Base-by-base conservation (phyloP, 2,329 filamentous ascomycete species). In the Pseudogymnoascus sp. region DNA sequence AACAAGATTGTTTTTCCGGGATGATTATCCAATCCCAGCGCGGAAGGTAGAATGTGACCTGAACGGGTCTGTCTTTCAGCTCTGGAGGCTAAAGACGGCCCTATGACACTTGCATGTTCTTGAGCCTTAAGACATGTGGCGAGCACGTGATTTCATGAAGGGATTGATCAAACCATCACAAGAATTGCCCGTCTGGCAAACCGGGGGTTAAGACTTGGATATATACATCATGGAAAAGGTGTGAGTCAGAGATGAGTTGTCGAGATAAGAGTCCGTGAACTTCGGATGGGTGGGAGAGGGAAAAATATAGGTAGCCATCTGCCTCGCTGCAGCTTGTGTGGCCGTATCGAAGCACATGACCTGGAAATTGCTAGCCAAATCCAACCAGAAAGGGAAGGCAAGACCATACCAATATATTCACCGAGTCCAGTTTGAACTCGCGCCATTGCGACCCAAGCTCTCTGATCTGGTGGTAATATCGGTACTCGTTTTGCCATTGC, bases 391-490 rank as follows among this genome's bases (percentile, higher is more conserved):
- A 54, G 47, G 47, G 47, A 54, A 54, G 47, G 47, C 47, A 54
- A 54, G 47, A 7, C 47, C 47, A 54, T 54, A 54, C 47, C 47
- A 54, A 54, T 54, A 54, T 54, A 20, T 54, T 54, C 47, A 54
- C 47, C 47, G 28, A 54, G 28, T 2, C 28, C 47, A 54, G 47
- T 30, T 36, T 54, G 47, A 54, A 54, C 47, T 54, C 47, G 47
- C 47, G 47, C 47, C 47, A 20, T 54, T 54, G 47, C 47, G 47
- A 54, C 47, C 47, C 47, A 54, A 54, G 47, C 47, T 54, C 47
- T 54, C 47, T 54, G 47, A 54, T 54, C 47, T 54, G 47, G 47
- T 54, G 47, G 47, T n/a, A 54, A 54, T 54, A 54, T 54, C 28
- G 11, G 6, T 54, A 54, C 28, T 50, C 47, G n/a, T 16, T 30